Evolutionary conservation across 352 stramenopile genomes (phyloP), one percentile per base, ranked within the genome.

Genomic region (Globisporangium paddicum): DNA sequence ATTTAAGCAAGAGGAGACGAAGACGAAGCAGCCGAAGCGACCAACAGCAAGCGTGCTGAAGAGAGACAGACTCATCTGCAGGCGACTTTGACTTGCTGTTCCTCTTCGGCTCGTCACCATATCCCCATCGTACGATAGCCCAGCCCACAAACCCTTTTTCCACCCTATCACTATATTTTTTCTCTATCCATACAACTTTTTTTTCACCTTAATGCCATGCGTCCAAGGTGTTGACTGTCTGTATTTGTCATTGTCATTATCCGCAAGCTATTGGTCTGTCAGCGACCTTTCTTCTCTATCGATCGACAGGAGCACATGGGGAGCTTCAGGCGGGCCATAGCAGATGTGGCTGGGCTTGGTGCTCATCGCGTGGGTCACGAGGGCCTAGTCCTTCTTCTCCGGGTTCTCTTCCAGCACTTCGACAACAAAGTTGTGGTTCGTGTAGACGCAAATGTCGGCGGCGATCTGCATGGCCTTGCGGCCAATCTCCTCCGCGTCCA

Each of bases 371-470:
- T n/a, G n/a, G n/a, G n/a, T n/a, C n/a, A n/a, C n/a, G n/a, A n/a
- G n/a, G n/a, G 46, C 46, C 26, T 79, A 75, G 26, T 86, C 68
- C 51, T 77, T 82, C 50, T 67, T 77, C 62, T 87, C 76, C 11
- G 49, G 11, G 35, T 68, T 67, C 49, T 87, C 75, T 51, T 94
- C 89, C 32, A 98, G 68, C 58, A 91, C 82, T 71, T 99, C 95
- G 48, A 97, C 81, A 32, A 94, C 90, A 68, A 98, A 98, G 62
- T 98, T 97, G 68, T 97, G 85, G 75, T 99, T 99, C 51, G 97
- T 99, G 79, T 99, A 99, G 55, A 99, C 82, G 71, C 97, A 99
- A 71, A 99, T 98, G 63, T 99, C 96, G 9, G 93, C 81, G 25
- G 97, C 97, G 67, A 99, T 98, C 60, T 93, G 66, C 96, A 99